These are phyloP conservation scores for Pterocarpus santalinus DNA, from an alignment of 306 rosid species.

Conservation along the genomic window DNA sequence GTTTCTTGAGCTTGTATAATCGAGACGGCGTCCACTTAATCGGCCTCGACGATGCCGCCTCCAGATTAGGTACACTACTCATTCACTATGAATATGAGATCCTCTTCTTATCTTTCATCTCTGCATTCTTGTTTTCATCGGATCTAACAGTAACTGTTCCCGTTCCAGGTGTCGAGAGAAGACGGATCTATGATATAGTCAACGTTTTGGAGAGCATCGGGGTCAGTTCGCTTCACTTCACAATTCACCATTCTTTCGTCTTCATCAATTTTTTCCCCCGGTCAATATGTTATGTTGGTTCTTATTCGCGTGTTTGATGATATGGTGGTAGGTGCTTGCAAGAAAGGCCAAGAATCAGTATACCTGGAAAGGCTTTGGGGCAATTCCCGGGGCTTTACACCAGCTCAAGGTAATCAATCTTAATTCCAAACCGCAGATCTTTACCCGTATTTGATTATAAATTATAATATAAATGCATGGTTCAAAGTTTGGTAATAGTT, in stretches of 20 bases:
- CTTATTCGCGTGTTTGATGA: background rate
- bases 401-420: slow-evolving; percentile 68
- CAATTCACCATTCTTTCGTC: too few relatives aligned
- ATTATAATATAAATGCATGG: background rate
- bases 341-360: slow-evolving; percentile 93
- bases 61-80: slow-evolving; percentile 66
- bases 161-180: slow-evolving; percentile 73
- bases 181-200: slow-evolving; percentile 95
- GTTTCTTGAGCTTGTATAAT: slow-evolving; percentile 80
- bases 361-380: slow-evolving; percentile 85
- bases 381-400: slow-evolving; percentile 66
- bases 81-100: too few relatives aligned
- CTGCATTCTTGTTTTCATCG: too few relatives aligned
- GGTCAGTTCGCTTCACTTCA: slow-evolving; percentile 46
- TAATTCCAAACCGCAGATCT: background rate
- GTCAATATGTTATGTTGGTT: background rate
- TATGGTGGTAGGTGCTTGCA: slow-evolving; percentile 65
- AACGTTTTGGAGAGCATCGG: slow-evolving; percentile 93
- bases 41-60: slow-evolving; percentile 95
- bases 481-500: slow-evolving; percentile 3
- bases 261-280: too few relatives aligned
- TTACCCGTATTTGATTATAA: background rate
- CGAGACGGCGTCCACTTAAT: slow-evolving; percentile 67
- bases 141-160: background rate
- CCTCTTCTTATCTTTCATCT: too few relatives aligned